A percentile compares a stretch with the other conserved stretches of the same genome.
These are phyloP conservation scores for Globisporangium iwayamae DNA, from an alignment of 352 stramenopile species.

Conservation along the genomic window DNA sequence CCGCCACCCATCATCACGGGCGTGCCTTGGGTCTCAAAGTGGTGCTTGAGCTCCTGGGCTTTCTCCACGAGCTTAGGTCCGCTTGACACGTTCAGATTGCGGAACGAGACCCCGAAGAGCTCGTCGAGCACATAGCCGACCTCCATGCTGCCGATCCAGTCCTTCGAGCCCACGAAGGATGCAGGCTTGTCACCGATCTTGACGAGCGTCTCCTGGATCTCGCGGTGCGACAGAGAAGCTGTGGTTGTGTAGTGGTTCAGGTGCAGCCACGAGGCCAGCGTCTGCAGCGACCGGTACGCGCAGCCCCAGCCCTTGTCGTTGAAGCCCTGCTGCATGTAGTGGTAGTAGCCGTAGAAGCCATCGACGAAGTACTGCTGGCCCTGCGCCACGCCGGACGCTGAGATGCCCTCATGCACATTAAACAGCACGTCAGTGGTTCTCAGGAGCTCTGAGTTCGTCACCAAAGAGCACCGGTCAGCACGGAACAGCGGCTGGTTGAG, in stretches of 20 bases:
- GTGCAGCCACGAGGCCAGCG: slow-evolving; percentile 75
- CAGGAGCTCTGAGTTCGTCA: slow-evolving; percentile 27
- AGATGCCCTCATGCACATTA: slow-evolving; percentile 72
- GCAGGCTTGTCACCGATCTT: slow-evolving; percentile 77
- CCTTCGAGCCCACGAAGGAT: slow-evolving; percentile 55
- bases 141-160: slow-evolving; percentile 87
- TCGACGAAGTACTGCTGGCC: slow-evolving; percentile 51
- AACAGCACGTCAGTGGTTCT: slow-evolving; percentile 43
- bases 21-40: slow-evolving; percentile 77
- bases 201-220: slow-evolving; percentile 80
- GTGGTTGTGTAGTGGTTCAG: slow-evolving; percentile 61
- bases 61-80: slow-evolving; percentile 55
- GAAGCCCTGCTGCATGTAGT: slow-evolving; percentile 78
- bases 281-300: slow-evolving; percentile 85
- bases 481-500: slow-evolving; percentile 38
- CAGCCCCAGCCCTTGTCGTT: slow-evolving; percentile 90
- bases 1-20: slow-evolving; percentile 87
- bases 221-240: slow-evolving; percentile 40
- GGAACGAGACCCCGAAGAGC: slow-evolving; percentile 68
- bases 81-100: slow-evolving; percentile 57
- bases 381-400: slow-evolving; percentile 30
- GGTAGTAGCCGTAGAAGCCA: slow-evolving; percentile 82
- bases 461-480: slow-evolving; percentile 36
- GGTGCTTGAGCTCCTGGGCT: slow-evolving; percentile 59
- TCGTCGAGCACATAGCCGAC: slow-evolving; percentile 82